Base-by-base conservation (phyloP, 805 yeast species). In the Yamadazyma akitaensis region DNA sequence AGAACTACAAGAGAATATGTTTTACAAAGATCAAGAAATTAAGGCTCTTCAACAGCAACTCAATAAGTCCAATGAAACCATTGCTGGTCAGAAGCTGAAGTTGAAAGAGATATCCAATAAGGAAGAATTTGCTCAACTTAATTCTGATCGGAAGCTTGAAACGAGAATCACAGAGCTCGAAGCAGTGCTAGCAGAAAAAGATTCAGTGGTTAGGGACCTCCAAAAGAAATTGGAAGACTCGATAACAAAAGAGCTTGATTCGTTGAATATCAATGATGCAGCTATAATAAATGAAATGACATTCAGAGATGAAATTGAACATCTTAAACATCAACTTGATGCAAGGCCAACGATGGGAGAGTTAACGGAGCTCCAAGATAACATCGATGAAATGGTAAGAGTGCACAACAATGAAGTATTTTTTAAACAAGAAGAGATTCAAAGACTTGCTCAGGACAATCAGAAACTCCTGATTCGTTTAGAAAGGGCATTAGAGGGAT, bases 331-430 rank as follows among this genome's bases (percentile, higher is more conserved):
- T 37, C 66, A 70, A 50, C 57, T 72, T 4, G 64, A 62, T 10
- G 52, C 60, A 42, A 57, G 79, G 44, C 80, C 80, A 1, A 61
- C 75, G 0, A 57, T 65, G 32, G 69, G 67, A 11, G 77, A 75
- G 52, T 50, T 73, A 17, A 61, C 68, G 7, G 77, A 75, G 43
- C 60, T 76, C 5, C 76, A 75, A 50, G 61, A 59, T n/a, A 57
- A 70, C 7, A 53, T 71, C 43, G 74, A 75, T 36, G 76, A 74
- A 47, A 56, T 75, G 42, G 76, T 74, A 19, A 49, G 61, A 8
- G 53, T 70, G 28, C 75, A 74, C 44, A 65, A 66, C 42, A 53
- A 55, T 21, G 72, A 67, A 61, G 36, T 66, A 53, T 41, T 55
- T 44, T 48, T 59, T 42, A 53, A 67, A 55, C 56, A 55, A 43